These are phyloP conservation scores for Cyclotella distinguenda DNA, from an alignment of 108 stramenopile genomes.

Conservation along the genomic window DNA sequence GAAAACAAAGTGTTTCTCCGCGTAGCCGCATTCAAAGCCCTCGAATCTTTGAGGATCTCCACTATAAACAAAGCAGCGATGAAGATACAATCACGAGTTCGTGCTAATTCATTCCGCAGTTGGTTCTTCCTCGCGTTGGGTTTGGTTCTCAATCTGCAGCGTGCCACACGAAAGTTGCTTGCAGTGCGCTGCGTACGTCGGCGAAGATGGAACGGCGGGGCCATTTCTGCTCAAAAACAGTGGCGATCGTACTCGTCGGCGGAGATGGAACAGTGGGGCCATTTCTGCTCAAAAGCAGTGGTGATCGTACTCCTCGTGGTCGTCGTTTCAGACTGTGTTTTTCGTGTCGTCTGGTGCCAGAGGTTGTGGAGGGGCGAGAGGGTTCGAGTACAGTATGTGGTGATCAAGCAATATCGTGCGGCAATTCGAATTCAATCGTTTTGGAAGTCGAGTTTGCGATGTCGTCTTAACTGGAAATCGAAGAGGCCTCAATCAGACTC, in stretches of 20 bases:
- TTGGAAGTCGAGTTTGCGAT: conserved; percentile 41
- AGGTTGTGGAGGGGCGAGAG: conserved; percentile 43
- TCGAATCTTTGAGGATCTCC: conserved; percentile 71
- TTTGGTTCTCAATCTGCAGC: conserved; percentile 42
- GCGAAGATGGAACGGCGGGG: conserved; percentile 18
- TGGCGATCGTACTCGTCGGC: conserved; percentile 28
- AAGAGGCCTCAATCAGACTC: conserved; percentile 29
- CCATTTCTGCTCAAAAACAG: conserved; percentile 29
- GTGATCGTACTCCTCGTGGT: conserved; percentile 36
- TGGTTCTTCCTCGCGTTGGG: conserved; percentile 33
- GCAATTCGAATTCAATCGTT: conserved; percentile 59
- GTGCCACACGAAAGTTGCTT: conserved; percentile 36
- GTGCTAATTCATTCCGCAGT: conserved; percentile 21
- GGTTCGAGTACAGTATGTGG: conserved; percentile 16
- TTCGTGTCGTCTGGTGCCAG: conserved; percentile 61
- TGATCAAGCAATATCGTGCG: conserved; percentile 24
- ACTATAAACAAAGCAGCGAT: conserved; percentile 36
- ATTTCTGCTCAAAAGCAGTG: conserved; percentile 34
- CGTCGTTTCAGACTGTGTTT: conserved; percentile 36
- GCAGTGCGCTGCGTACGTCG: conserved; percentile 22
- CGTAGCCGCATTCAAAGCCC: conserved; percentile 65
- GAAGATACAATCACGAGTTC: conserved; percentile 28
- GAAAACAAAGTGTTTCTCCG: conserved; percentile 92
- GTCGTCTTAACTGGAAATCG: conserved; percentile 15
- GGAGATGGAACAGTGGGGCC: conserved; percentile 22